Conservation (phyloP, 2,329 filamentous ascomycete genomes). For the Fusarium sp. region DNA sequence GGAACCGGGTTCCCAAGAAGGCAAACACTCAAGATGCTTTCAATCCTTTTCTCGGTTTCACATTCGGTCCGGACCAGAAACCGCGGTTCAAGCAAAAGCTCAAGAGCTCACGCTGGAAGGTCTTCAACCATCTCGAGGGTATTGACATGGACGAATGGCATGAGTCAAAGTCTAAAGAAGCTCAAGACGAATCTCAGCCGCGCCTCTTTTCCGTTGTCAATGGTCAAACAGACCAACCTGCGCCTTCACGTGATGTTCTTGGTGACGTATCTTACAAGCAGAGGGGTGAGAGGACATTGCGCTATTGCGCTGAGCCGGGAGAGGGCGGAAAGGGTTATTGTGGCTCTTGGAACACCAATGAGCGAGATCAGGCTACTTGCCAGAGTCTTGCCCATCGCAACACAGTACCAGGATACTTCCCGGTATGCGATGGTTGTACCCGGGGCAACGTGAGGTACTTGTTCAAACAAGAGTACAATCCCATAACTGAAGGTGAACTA, state of each 20-base stretch:
- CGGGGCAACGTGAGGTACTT: slow-evolving; percentile 32
- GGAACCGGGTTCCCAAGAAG: neutral
- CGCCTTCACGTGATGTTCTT: slow-evolving; percentile 30
- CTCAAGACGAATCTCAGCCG: neutral
- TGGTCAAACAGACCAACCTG: neutral
- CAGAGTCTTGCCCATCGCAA: slow-evolving; percentile 32
- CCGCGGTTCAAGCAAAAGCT: neutral
- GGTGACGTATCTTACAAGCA: slow-evolving; percentile 18
- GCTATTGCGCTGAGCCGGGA: slow-evolving; percentile 32
- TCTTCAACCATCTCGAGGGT: slow-evolving; percentile 30
- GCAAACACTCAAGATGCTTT: slow-evolving; percentile 6
- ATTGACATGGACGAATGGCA: slow-evolving; percentile 40
- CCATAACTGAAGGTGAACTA: slow-evolving; percentile 41
- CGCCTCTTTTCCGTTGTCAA: slow-evolving; percentile 25
- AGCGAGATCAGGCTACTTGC: slow-evolving; percentile 25
- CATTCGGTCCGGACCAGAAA: neutral
- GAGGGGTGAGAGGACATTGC: neutral
- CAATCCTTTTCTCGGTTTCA: slow-evolving; percentile 37
- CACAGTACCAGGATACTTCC: slow-evolving; percentile 26
- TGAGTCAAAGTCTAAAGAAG: neutral
- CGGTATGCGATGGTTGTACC: slow-evolving; percentile 45
- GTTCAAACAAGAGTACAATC: slow-evolving; percentile 3
- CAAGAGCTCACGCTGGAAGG: slow-evolving; percentile 35
- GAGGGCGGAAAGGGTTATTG: slow-evolving; percentile 27
- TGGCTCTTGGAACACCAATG: neutral